Base-by-base conservation (phyloP, 108 stramenopile species). In the Cyclostephanos invisitatus region DNA sequence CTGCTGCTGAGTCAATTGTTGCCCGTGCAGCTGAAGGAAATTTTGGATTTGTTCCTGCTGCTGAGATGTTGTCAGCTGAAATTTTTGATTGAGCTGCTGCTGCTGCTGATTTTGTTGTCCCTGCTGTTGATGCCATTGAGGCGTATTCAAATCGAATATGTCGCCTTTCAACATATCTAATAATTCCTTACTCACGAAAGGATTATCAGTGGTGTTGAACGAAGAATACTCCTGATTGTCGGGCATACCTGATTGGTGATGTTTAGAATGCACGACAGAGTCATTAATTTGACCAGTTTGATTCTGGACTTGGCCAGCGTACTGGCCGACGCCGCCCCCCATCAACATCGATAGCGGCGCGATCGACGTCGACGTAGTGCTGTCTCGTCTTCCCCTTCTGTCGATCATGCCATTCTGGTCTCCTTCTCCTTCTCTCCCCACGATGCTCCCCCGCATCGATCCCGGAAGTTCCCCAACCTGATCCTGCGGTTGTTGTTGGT, bases 1-100 rank as follows among this genome's bases (percentile, higher is more conserved):
- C 70, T 71, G 77, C n/a, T 70, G 27, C 25, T 66, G 69, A n/a
- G 46, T 71, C 58, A 71, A 25, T 18, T 71, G 69, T 58, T 78
- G 70, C 3, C 77, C 77, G 15, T 71, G 64, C 25, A 62, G 53
- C 55, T 62, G 58, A 22, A 77, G 69, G 40, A 77, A 77, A 44
- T 71, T 62, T 66, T 70, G 70, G 46, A 78, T 71, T 48, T 72
- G 62, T 50, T 64, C 24, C 51, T 72, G 71, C 12, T 51, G 59
- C 12, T 49, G 48, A 3, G 5, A 55, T 38, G 27, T 35, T 12
- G 35, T 35, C 14, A 29, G 35, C 27, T 27, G 27, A 14, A 5
- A 17, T 7, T 59, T 32, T 62, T 47, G 62, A 48, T 48, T 55
- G 6, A 21, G 2, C 25, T 47, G 63, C 38, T 64, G 63, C 44